Evolutionary conservation across 2,329 filamentous ascomycete genomes (phyloP).

Genomic region (Colletotrichum brevisporum): DNA sequence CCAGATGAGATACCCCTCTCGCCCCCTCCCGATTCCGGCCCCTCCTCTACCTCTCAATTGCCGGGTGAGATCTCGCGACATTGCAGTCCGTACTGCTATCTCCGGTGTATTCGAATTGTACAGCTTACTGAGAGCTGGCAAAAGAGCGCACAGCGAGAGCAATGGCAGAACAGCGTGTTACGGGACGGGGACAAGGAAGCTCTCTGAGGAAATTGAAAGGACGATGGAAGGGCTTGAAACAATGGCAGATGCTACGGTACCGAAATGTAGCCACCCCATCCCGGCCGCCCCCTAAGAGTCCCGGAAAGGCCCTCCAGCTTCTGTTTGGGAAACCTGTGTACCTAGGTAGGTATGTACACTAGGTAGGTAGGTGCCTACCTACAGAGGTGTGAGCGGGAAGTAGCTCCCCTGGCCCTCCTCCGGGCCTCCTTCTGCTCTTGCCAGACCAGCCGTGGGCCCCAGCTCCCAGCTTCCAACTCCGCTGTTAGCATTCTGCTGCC

Average conservation of each 20-base stretch:
- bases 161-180: too few relatives aligned
- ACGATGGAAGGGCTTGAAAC: slow-evolving; percentile 22
- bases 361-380: too few relatives aligned
- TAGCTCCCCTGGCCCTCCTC: not conserved
- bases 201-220: slow-evolving; percentile 39
- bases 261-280: not conserved
- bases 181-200: slow-evolving; percentile 13
- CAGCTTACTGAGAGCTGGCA: too few relatives aligned
- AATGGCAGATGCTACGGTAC: slow-evolving; percentile 30
- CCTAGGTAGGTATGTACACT: too few relatives aligned
- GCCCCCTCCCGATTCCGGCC: not conserved
- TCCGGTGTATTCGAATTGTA: too few relatives aligned
- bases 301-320: too few relatives aligned
- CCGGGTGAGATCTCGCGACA: too few relatives aligned
- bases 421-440: not conserved
- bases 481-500: slow-evolving; percentile 12
- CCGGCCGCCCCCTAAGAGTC: not conserved
- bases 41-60: too few relatives aligned
- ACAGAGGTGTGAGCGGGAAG: not conserved
- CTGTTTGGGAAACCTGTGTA: too few relatives aligned
- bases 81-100: too few relatives aligned
- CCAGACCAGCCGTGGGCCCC: slow-evolving; percentile 17
- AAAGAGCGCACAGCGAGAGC: too few relatives aligned
- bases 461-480: not conserved
- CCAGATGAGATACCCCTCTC: slow-evolving; percentile 1